Base-by-base conservation (phyloP, 2,329 filamentous ascomycete genomes). In the Pseudonectria buxi region DNA sequence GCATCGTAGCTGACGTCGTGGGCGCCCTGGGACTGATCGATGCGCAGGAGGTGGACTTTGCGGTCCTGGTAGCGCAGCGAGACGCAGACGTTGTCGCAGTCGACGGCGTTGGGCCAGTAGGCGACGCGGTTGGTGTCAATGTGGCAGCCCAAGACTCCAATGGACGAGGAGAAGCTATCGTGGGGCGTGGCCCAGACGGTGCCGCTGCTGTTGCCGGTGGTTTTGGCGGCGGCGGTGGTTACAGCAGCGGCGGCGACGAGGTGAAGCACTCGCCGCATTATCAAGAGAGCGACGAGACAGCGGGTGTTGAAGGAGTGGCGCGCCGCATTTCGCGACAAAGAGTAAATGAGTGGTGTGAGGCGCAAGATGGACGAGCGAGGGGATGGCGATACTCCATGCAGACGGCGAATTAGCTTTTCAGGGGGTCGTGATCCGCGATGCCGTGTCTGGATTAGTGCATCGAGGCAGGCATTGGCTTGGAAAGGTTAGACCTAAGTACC, bases 121-220 rank as follows among this genome's bases (percentile, higher is more conserved):
- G 75, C 75, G 36, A 78, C 63, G 39, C 74, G 72, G 57, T 79
- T 67, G 26, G 70, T 76, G 57, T 79, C 57, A 53, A 79, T 65
- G 50, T 76, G 74, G 66, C 75, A 79, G 24, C 75, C 75, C n/a
- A 72, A 62, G 1, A 78, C 74, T 26, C 75, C 75, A 38, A 77
- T 57, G 0, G 73, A 77, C 3, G 72, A 76, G 1, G 71, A 74
- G 61, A 68, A 79, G 46, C 62, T 64, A 42, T 71, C 71, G 56
- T 79, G 75, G 12, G 75, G 75, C 2, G 74, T 78, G 4, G 42
- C 59, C 49, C 53, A 57, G 14, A 60, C 52, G 9, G 54, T 53
- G 28, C 40, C 37, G 34, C 40, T 22, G 4, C 46, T 31, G 24
- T 37, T 22, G 25, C 25, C 18, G 14, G 9, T 22, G 18, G 5